Percentiles rank a stretch among this genome's conserved stretches.
These are phyloP conservation scores for Ophiostoma tasmaniense DNA, from an alignment of 2,329 filamentous ascomycete species.

Conservation along the genomic window DNA sequence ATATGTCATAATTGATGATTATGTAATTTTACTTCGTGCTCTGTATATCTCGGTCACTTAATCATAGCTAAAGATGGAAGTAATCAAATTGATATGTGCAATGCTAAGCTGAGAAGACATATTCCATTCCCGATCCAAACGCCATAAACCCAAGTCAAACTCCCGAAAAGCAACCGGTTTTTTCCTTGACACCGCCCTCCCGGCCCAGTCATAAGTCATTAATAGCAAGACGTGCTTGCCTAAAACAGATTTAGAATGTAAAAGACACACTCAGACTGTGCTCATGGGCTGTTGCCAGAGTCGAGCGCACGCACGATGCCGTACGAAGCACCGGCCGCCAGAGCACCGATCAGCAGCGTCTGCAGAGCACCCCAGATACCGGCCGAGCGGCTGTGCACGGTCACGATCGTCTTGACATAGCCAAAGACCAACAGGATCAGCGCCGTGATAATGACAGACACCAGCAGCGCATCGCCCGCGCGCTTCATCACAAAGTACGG, in stretches of 20 bases:
- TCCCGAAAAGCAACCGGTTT: background rate
- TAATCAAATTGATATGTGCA: background rate
- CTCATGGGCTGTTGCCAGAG: conserved; percentile 18
- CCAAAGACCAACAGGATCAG: conserved; percentile 55
- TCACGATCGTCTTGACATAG: conserved; percentile 53
- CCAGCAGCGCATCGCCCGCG: conserved; percentile 43
- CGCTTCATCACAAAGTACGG: conserved; percentile 55
- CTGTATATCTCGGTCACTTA: no score
- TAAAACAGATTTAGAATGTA: background rate
- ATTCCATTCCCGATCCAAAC: background rate
- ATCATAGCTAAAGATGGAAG: no score
- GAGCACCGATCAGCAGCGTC: conserved; percentile 55
- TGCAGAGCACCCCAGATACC: conserved; percentile 53
- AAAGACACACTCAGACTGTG: no score
- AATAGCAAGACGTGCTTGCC: background rate
- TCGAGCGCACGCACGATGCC: conserved; percentile 52
- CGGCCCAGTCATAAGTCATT: background rate
- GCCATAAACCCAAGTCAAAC: background rate
- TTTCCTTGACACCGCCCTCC: background rate
- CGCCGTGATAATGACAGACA: conserved; percentile 53
- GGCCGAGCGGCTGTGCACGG: conserved; percentile 42
- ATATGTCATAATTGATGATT: background rate
- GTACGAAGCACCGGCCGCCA: conserved; percentile 60
- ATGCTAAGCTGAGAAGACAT: background rate
- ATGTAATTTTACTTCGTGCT: background rate